Evolutionary conservation across 345 rosid genomes (phyloP).

Genomic region (Pistacia integerrima): DNA sequence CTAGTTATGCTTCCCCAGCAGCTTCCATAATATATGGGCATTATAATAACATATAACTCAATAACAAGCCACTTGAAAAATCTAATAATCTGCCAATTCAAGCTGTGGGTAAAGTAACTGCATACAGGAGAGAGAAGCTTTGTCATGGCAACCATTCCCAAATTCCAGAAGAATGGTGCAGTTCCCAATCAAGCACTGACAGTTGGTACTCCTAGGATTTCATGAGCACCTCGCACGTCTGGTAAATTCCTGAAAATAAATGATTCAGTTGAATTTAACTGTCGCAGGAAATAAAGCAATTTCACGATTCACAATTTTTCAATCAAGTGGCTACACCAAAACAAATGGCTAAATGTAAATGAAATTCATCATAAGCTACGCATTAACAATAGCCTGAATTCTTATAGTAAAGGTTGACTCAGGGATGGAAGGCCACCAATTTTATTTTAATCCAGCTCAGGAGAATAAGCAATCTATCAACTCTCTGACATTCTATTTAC

Average conservation of each 20-base stretch:
- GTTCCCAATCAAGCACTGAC: constrained; percentile 96
- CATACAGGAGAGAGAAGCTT: constrained; percentile 71
- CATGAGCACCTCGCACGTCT: constrained; percentile 72
- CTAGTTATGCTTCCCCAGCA: not conserved
- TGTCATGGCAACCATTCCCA: constrained; percentile 93
- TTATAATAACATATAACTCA: not conserved
- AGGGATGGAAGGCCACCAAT: not conserved
- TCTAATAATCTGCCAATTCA: not conserved
- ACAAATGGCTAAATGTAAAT: constrained; percentile 4
- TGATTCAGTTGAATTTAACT: not conserved
- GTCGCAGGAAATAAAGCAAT: not conserved
- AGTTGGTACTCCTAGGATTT: constrained; percentile 80
- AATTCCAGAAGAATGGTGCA: constrained; percentile 94
- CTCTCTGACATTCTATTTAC: not conserved
- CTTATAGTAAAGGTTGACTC: not conserved
- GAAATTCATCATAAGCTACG: constrained; percentile 6
- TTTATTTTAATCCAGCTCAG: not conserved
- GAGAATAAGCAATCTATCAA: not conserved
- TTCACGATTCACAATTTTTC: not conserved
- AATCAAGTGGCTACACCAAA: not conserved
- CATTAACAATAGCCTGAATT: not conserved
- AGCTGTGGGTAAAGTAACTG: not conserved
- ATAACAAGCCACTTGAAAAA: not conserved
- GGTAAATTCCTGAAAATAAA: constrained; percentile 75
- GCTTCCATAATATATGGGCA: not conserved